These are phyloP conservation scores for Mesembryanthemum crystallinum DNA, from an alignment of 148 eudicot species.

Conservation along the genomic window DNA sequence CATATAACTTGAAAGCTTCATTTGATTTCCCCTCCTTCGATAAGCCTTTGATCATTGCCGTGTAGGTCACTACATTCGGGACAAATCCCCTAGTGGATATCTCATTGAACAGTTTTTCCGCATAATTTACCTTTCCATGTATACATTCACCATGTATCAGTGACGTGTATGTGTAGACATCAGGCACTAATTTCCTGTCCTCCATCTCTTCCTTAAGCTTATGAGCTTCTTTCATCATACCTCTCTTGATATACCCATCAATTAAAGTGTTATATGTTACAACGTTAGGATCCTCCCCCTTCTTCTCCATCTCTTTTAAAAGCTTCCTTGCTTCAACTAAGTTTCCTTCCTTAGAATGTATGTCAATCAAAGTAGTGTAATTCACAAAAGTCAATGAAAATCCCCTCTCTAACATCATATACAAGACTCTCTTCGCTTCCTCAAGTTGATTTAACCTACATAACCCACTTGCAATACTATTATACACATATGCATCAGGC, in stretches of 20 bases:
- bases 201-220: constrained; percentile 56
- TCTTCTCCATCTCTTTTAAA: constrained; percentile 55
- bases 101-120: constrained; percentile 53
- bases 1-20: constrained; percentile 77
- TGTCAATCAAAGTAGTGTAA: constrained; percentile 62
- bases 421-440: constrained; percentile 64
- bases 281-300: constrained; percentile 50
- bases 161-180: constrained; percentile 66
- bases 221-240: constrained; percentile 61
- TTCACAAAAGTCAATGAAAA: constrained; percentile 47
- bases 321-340: constrained; percentile 63
- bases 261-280: constrained; percentile 76
- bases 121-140: constrained; percentile 57
- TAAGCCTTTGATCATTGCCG: constrained; percentile 67
- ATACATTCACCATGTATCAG: constrained; percentile 74
- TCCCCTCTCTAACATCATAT: constrained; percentile 65
- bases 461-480: constrained; percentile 64
- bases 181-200: constrained; percentile 50
- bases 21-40: constrained; percentile 71
- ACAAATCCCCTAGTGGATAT: constrained; percentile 47
- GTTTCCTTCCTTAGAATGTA: constrained; percentile 73
- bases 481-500: constrained; percentile 54
- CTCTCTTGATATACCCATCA: constrained; percentile 68
- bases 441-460: constrained; percentile 55
- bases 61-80: constrained; percentile 60